Evolutionary conservation across 805 yeast genomes (phyloP), one percentile per base, ranked within the genome.

Genomic region (Barnettozyma pratensis): DNA sequence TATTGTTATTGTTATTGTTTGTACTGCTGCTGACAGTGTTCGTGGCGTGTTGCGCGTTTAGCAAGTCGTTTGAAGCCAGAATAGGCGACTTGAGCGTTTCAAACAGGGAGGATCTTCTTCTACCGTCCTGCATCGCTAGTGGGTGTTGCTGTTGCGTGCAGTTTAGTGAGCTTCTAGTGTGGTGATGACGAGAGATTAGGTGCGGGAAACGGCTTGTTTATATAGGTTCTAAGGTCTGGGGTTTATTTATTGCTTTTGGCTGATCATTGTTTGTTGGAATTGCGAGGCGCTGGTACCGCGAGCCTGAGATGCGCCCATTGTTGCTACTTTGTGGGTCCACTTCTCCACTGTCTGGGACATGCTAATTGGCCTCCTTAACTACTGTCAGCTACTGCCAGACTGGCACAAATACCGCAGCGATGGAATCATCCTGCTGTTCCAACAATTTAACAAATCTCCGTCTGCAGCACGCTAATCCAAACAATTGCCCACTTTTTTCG

Each of bases 101-200:
- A 5, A 51, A 44, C 28, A 51, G 32, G 5, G 54, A 51, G 12
- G 48, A 44, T 49, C 54, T 49, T 51, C 54, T 48, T 44, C 48
- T 45, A 11, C 41, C 41, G 29, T 43, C 36, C 46, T 39, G 40
- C 41, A 40, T 37, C 11, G 30, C 25, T 30, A 31, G 34, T 1
- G 34, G 8, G 34, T 31, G 34, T 31, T 31, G 11, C 11, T 8
- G 8, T 31, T 31, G 34, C 11, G 34, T 31, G 19, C 19, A 19
- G 19, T 19, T 19, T 19, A 19, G 19, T 19, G 19, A 19, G 19
- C 19, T 19, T 19, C 3, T 19, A 19, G 19, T 19, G 19, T 19
- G 19, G 19, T 19, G 19, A 19, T 19, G 19, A 19, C 3, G 19
- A 19, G 19, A 19, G 19, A 19, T 19, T 19, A 19, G 19, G 19